These are phyloP conservation scores for Fusarium nodosum DNA, from an alignment of 2,329 filamentous ascomycete genomes.

Conservation along the genomic window DNA sequence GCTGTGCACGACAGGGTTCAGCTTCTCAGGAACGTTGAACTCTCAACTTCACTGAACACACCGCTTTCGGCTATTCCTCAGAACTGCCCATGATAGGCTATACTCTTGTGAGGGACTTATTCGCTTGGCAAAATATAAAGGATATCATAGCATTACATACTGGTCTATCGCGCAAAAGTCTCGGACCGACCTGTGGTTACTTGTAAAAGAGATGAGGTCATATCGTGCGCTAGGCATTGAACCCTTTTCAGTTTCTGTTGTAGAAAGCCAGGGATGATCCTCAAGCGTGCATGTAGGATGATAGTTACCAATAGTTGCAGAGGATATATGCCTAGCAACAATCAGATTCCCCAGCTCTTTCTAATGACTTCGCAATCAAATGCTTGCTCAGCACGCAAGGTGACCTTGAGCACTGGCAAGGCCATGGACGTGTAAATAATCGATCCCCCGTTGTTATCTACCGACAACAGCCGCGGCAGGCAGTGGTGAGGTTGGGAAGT, in stretches of 20 bases:
- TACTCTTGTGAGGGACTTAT: background rate
- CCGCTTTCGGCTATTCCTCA: constrained; percentile 35
- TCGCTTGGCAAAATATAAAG: background rate
- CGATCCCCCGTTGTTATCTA: constrained; percentile 11
- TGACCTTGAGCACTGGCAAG: background rate
- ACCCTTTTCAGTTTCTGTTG: background rate
- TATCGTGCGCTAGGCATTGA: constrained; percentile 2
- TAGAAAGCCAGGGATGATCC: background rate
- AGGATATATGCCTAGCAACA: too few relatives aligned
- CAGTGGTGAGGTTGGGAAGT: constrained; percentile 28
- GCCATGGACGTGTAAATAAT: constrained; percentile 9
- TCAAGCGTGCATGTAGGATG: background rate
- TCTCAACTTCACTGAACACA: constrained; percentile 34
- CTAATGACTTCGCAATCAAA: constrained; percentile 11
- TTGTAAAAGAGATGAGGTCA: constrained; percentile 24
- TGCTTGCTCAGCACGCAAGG: background rate
- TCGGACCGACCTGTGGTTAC: constrained; percentile 6
- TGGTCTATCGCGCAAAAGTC: background rate
- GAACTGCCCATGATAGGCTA: background rate
- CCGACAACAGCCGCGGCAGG: constrained; percentile 3
- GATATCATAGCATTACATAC: background rate
- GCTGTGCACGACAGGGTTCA: constrained; percentile 41
- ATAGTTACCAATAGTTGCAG: background rate
- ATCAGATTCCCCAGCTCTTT: background rate
- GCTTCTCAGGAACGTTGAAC: constrained; percentile 38